Base-by-base conservation (phyloP, 2,329 filamentous ascomycete genomes). In the Fusarium irregulare region DNA sequence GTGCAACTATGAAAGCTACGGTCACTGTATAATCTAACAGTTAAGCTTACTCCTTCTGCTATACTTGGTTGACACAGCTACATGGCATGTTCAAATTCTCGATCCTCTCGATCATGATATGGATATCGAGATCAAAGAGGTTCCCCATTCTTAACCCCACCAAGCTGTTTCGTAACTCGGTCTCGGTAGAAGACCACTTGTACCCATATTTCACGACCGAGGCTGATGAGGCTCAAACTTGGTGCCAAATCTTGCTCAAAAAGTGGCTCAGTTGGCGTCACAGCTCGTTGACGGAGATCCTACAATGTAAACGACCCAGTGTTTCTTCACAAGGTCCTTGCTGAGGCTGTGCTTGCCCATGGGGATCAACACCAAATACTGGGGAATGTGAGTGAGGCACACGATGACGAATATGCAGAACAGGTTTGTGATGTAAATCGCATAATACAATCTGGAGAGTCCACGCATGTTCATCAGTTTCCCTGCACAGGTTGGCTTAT, bases 151-250 rank as follows among this genome's bases (percentile, higher is more conserved):
- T 20, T 34, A 14, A 49, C 54, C 32, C 41, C 32, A 62, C 59
- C 25, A 37, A 37, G 25, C 20, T 46, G 25, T 42, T 47, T 20
- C 37, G 45, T 11, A 55, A 14, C 28, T 23, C 42, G 23, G 18
- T 27, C 21, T 45, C 48, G 12, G 20, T 18, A 28, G 32, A 55
- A 61, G 45, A 13, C 45, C 44, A 51, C 60, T 62, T 60, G 27
- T 40, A 34, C 41, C 30, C 61, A 60, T 50, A 23, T 32, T 40
- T 34, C 18, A 34, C 28, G 18, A 42, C 49, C 18, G n/a, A 56
- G 50, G 44, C 23, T 50, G 18, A 12, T 13, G 21, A 55, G 41
- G 28, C 28, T 47, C 44, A 32, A 28, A 32, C 32, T 40, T 23
- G 27, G 44, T 28, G 20, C 40, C 21, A 21, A 27, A 47, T 13